Evolutionary conservation across 805 yeast genomes (phyloP), one percentile per base, ranked within the genome.

Genomic region (Tetrapisispora namnaoensis): DNA sequence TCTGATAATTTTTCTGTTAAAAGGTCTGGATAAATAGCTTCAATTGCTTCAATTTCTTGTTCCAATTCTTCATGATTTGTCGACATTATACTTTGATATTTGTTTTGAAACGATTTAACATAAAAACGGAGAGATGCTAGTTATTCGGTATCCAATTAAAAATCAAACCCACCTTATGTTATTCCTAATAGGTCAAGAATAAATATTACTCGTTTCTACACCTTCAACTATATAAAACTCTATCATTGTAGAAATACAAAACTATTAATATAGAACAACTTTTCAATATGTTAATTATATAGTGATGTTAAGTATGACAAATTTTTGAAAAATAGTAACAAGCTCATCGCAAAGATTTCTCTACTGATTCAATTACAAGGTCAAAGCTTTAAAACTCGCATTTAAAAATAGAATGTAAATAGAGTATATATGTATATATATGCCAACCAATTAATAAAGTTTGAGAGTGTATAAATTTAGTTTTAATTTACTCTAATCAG

Each of bases 1-100:
- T 69, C 70, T 22, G 66, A 64, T 24, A 66, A 49, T 34, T 57
- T 57, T 13, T 55, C 56, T 3, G 67, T 65, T 35, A 80, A 62
- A 38, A 79, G 72, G 16, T 74, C 85, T 1, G 95, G 96, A 60
- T 79, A 91, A 13, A 93, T 91, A 3, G 96, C 93, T 49, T 86
- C 84, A 11, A 91, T 80, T 13, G 96, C 91, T 37, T 77, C 80
- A 18, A 87, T 66, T 60, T 91, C 99, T 48, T 87, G 93, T 20
- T 60, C 60, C 7, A 54, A 35, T 42, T 56, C 58, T 42, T 59
- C 62, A 35, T 54, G 57, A 36, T 57, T 52, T 4, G 45, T 28
- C 21, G 49, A 48, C 54, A 49, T 52, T n/a, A 16, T 36, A 14
- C 35, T 32, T 14, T 7, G 20, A 18, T 36, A 16, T 18, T 17